Evolutionary conservation across 352 stramenopile genomes (phyloP), one percentile per base, ranked within the genome.

Genomic region (Pythium sp.): DNA sequence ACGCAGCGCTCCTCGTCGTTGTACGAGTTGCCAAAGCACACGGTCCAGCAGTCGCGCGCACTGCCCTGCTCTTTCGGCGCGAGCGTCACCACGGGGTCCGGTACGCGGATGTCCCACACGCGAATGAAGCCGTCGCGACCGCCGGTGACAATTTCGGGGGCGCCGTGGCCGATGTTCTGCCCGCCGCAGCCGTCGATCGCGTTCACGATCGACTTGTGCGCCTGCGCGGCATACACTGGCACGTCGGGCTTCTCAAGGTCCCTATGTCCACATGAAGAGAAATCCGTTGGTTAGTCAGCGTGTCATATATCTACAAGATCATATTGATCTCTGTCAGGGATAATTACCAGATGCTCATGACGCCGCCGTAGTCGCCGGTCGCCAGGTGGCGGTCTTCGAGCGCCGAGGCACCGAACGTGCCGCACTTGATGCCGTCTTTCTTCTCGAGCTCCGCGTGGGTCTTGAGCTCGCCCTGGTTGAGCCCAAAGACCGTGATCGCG

Each of bases 11-110:
- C 97, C 12, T 91, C 75, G 65, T 98, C 94, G 62, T 89, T 98
- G 82, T 93, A 98, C 32, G 91, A 87, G 76, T 99, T 98, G 58
- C 97, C 97, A 72, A 99, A 98, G 55, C 86, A 90, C 26, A 98
- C 96, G 0, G 88, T 94, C 97, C 97, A 99, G 80, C 96, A 99
- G 76, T 99, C 97, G 59, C 94, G 82, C 24, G 82, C 78, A 2
- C 79, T 74, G 28, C 97, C 82, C 15, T 78, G 74, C 36, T 97
- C 81, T 24, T 91, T 91, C 2, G 96, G 95, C 46, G 95, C 90
- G 15, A 99, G 73, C n/a, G 84, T 95, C 46, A 98, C 84, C 6
- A 99, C 96, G 5, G 97, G 84, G 11, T 98, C 78, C 1, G 88
- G 57, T 1, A 98, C 90, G 26, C 97, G 84, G 0, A 93, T 82